Base-by-base conservation (phyloP, 2,329 filamentous ascomycete genomes). In the Penicillium sp. region DNA sequence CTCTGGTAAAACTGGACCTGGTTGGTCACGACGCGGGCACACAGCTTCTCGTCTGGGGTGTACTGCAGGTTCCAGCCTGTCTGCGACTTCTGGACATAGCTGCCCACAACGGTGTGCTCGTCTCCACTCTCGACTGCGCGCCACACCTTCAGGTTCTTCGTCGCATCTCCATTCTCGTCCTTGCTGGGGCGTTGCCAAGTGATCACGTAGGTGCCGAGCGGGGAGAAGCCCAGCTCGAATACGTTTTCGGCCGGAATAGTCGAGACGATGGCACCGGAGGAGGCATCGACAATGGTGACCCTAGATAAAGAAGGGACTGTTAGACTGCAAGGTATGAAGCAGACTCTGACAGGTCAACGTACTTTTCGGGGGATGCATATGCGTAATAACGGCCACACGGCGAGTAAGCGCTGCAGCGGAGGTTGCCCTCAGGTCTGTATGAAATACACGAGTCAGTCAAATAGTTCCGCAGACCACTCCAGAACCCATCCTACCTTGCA, bases 121-220 rank as follows among this genome's bases (percentile, higher is more conserved):
- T 87, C 83, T 35, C 62, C 68, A 54, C 53, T 84, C 68, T 92
- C 88, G 49, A 90, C 76, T 31, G 89, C 91, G 69, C 86, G 85
- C 94, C 94, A 99, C 64, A 99, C 87, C 81, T 96, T 97, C 60
- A 99, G 79, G 71, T 99, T 99, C 83, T 96, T 96, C 63, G 85
- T 87, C 41, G 94, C 91, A 73, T 96, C 90, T 51, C 94, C 94
- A 54, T 89, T 87, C 68, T 92, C 92, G 67, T 97, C 92, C 78
- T 97, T 97, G 61, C 83, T 81, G 8, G 91, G 88, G 31, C 94
- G 86, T 78, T 99, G 92, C 91, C 92, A 97, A 48, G 94, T 97
- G 70, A 95, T 96, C 69, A 97, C 79, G 74, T 89, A 99, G 51
- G 89, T 94, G 55, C 94, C 94, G 50, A 86, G 81, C 5, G 92